phyloP scores from a whole-genome alignment of 305 asterid genomes.

The Fraxinus xanthoxyloides region DNA sequence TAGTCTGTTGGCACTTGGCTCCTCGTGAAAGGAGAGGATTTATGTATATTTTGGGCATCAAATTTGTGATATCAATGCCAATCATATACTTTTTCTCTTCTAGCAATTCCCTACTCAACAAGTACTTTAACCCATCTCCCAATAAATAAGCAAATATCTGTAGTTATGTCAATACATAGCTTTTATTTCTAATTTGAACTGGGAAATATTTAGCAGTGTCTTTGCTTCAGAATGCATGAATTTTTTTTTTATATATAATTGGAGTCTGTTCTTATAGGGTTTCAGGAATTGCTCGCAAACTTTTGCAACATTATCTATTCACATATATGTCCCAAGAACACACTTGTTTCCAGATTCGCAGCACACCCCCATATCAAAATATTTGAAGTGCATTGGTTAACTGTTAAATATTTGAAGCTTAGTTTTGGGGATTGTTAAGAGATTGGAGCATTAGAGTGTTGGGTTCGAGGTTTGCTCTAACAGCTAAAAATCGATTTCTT shows the following conservation, averaged over 20 bases:
- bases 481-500: neutral
- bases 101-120: neutral
- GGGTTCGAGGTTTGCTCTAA: conserved; percentile 8
- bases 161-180: neutral
- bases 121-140: neutral
- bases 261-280: neutral
- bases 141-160: neutral
- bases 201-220: neutral
- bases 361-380: neutral
- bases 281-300: neutral
- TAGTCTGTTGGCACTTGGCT: no score
- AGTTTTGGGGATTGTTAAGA: neutral
- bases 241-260: neutral
- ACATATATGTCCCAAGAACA: neutral
- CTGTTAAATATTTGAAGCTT: neutral
- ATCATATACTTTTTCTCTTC: neutral
- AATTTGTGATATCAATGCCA: neutral
- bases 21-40: no score
- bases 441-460: neutral
- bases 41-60: no score
- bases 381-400: neutral
- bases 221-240: neutral
- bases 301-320: neutral
- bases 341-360: neutral
- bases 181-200: neutral